These are phyloP conservation scores for Phascolomyces articulosus DNA, from an alignment of 371 early-diverging fungal genomes.

Conservation along the genomic window DNA sequence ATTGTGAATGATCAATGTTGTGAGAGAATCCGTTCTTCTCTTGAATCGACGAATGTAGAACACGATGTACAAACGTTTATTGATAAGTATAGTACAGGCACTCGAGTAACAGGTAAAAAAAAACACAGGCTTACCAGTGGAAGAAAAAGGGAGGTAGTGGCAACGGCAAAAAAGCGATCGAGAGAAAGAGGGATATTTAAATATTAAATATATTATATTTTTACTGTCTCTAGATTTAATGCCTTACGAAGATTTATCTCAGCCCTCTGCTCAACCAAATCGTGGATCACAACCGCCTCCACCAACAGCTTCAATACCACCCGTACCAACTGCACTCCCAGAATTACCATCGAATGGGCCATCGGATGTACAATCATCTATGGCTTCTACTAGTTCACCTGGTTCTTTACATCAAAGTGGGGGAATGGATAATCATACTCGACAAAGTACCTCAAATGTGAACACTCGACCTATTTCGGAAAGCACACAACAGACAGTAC, in stretches of 20 bases:
- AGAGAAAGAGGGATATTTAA: not conserved
- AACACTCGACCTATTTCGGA: no score
- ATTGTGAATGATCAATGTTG: constrained; percentile 35
- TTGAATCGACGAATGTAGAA: constrained; percentile 28
- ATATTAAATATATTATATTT: not conserved
- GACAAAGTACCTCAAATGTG: not conserved
- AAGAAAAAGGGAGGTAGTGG: not conserved
- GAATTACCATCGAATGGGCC: not conserved
- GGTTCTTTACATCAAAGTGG: not conserved
- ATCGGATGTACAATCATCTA: no score
- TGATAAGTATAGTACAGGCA: constrained; percentile 13
- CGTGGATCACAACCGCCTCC: constrained; percentile 9
- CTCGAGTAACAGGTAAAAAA: constrained; percentile 7
- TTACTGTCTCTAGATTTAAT: not conserved
- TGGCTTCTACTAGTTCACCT: not conserved
- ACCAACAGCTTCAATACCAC: constrained; percentile 8
- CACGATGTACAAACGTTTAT: constrained; percentile 20
- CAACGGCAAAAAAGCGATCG: no score
- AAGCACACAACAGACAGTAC: not conserved
- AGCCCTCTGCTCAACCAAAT: not conserved
- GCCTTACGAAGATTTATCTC: constrained; percentile 4
- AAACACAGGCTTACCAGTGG: no score
- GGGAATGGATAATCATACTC: not conserved
- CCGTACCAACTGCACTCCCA: constrained; percentile 10
- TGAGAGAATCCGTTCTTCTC: constrained; percentile 24